Evolutionary conservation across 495 filamentous ascomycete species (phyloP), one percentile per base, ranked within the genome.

Genomic region (Stereocaulon alpinum): DNA sequence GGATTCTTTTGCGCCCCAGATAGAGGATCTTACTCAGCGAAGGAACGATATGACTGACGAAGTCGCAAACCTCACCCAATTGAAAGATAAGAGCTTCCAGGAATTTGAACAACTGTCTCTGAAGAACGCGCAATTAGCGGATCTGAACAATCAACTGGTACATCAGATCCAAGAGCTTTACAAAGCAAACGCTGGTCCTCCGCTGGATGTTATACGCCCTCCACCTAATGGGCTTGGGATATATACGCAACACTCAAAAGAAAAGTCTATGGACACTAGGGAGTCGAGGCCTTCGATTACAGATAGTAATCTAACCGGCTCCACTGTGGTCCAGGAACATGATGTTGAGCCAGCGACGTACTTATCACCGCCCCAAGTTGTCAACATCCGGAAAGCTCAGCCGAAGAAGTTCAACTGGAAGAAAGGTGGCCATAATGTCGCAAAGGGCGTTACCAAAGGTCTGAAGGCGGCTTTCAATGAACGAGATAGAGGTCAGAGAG

Each of bases 351-450:
- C 84, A 12, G 79, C 81, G 15, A 80, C 85, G 11, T 76, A 91
- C 57, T 76, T 90, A 40, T 74, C 83, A 45, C 87, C 89, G 15
- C 90, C 93, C 27, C 92, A 95, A 56, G 85, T 96, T 24, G 85
- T 95, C 61, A 93, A 89, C 67, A 91, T 96, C 64, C 84, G 88
- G 57, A 95, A 95, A 76, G 88, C 86, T 52, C 87, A 95, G 69
- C 82, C 85, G 34, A 95, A 90, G 74, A 95, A 95, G 69, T 96
- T 96, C 74, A 94, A 93, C 73, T 97, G 93, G 92, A 96, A 96
- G 79, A 96, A 94, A 71, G 91, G 90, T 30, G 88, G 89, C 27
- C 89, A 94, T 71, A 87, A 86, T 43, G 85, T 97, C 56, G 90
- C 91, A 40, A 95, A 96, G 73, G 91, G 91, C 62, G 88, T 96